phyloP scores from a whole-genome alignment of 2,329 filamentous ascomycete species.

The Didymellaceae sp. region DNA sequence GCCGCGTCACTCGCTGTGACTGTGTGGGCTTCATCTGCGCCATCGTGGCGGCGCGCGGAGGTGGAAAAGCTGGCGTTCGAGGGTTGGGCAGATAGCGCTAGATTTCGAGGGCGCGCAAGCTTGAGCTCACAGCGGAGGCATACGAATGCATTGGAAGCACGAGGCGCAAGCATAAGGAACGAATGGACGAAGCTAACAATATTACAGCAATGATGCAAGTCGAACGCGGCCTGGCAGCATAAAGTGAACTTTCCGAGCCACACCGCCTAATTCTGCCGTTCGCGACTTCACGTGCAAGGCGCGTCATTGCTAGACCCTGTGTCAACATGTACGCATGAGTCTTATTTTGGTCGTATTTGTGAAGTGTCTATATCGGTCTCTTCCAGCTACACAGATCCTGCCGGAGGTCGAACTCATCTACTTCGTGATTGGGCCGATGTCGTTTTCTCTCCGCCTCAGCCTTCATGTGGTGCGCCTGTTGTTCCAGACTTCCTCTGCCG shows the following conservation, averaged over 20 bases:
- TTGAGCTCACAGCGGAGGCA: constrained; percentile 49
- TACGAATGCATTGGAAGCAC: constrained; percentile 46
- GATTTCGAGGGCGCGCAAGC: constrained; percentile 30
- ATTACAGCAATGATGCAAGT: constrained; percentile 9
- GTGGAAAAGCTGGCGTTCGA: constrained; percentile 39
- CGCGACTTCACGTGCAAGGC: constrained; percentile 44
- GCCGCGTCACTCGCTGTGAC: background rate
- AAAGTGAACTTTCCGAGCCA: constrained; percentile 28
- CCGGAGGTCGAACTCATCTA: constrained; percentile 57
- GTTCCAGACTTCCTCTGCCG: constrained; percentile 48
- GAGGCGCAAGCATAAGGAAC: constrained; percentile 46
- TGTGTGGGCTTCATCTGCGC: constrained; percentile 21
- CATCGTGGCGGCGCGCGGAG: constrained; percentile 33
- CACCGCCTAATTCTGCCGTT: constrained; percentile 37
- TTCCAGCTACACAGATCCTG: constrained; percentile 58
- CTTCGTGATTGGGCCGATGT: constrained; percentile 49
- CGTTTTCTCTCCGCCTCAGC: constrained; percentile 46
- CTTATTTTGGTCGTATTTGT: no score
- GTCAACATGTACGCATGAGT: background rate
- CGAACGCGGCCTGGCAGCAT: background rate
- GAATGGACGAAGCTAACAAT: constrained; percentile 11
- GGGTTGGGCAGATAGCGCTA: constrained; percentile 20
- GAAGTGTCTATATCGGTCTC: constrained; percentile 28
- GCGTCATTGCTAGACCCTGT: constrained; percentile 17
- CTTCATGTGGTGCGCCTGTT: constrained; percentile 53